Conservation (phyloP, 2,329 filamentous ascomycete genomes). For the Neofusicoccum umdonicola region DNA sequence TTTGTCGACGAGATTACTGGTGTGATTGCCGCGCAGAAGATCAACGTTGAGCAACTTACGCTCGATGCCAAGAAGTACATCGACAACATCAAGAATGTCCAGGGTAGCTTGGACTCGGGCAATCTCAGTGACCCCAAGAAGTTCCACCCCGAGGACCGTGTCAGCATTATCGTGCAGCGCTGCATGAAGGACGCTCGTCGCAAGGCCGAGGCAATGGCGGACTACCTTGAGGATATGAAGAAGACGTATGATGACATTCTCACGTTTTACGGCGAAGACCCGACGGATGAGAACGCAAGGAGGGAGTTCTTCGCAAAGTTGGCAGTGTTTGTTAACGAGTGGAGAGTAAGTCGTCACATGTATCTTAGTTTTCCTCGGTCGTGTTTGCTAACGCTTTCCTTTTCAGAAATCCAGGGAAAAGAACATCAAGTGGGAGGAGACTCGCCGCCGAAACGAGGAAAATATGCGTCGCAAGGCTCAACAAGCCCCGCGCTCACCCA, state of each 20-base stretch:
- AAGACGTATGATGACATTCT: conserved; percentile 93
- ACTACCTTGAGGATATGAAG: conserved; percentile 91
- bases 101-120: conserved; percentile 85
- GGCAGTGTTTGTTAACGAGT: conserved; percentile 84
- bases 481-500: conserved; percentile 40
- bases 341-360: conserved; percentile 63
- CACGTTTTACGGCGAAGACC: conserved; percentile 94
- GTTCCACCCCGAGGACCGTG: conserved; percentile 95
- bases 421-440: conserved; percentile 81
- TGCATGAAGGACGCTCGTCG: conserved; percentile 94
- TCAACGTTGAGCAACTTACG: conserved; percentile 91
- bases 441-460: conserved; percentile 78
- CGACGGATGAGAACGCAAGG: conserved; percentile 84
- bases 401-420: conserved; percentile 80
- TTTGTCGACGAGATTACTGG: conserved; percentile 82
- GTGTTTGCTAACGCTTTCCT: conserved; percentile 17
- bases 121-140: conserved; percentile 96
- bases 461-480: conserved; percentile 80
- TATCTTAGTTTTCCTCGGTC: neutral
- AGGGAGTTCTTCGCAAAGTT: conserved; percentile 95
- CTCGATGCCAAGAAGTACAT: conserved; percentile 88
- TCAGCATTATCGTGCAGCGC: conserved; percentile 85
- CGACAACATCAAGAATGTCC: conserved; percentile 89
- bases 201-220: conserved; percentile 92
- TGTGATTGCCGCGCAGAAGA: conserved; percentile 77